Base-by-base conservation (phyloP, 163 green algal genomes). In the Prototheca stagnorum region DNA sequence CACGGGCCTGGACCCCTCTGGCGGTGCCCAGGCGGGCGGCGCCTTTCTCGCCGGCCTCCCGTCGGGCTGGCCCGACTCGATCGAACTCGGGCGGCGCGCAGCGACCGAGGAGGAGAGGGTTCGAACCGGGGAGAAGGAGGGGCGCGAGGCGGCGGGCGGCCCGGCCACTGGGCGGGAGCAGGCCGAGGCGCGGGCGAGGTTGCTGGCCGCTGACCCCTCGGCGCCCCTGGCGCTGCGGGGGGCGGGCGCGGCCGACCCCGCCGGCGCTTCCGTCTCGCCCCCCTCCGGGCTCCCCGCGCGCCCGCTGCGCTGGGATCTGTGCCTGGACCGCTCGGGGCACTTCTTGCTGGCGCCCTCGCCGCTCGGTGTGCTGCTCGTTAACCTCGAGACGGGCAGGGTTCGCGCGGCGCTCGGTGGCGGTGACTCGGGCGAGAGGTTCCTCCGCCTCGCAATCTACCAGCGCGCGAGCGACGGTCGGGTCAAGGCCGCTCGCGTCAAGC, bases 341-440 rank as follows among this genome's bases (percentile, higher is more conserved):
- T 95, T 93, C 56, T 33, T 97, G 29, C 54, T 96, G 23, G 94
- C 92, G 59, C 42, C 79, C 15, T 89, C 70, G 0, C 67, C 93
- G 46, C 62, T 95, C 24, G 87, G 87, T 17, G 82, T 96, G 59
- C 94, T 93, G 70, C 66, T 80, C 45, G 69, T 96, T 37, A 95
- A 95, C 62, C 58, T 95, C 46, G 59, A 78, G 12, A 85, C 72
- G 37, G 93, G 92, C 53, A 57, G 61, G 29, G 60, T 85, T 15
- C 57, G 57, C 0, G 53, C 73, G 14, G 62, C 95, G 1, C 66
- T 97, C 8, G 88, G 90, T 19, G 92, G 85, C 61, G 79, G 92
- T 27, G 90, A 99, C 56, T 93, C 88, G 65, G 88, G 74, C 11
- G 90, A 97, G 67, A 76, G 87, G 21, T 99, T 96, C 49, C 53